Evolutionary conservation across 169 alveolate species (phyloP).

Genomic region (Cytauxzoon felis): DNA sequence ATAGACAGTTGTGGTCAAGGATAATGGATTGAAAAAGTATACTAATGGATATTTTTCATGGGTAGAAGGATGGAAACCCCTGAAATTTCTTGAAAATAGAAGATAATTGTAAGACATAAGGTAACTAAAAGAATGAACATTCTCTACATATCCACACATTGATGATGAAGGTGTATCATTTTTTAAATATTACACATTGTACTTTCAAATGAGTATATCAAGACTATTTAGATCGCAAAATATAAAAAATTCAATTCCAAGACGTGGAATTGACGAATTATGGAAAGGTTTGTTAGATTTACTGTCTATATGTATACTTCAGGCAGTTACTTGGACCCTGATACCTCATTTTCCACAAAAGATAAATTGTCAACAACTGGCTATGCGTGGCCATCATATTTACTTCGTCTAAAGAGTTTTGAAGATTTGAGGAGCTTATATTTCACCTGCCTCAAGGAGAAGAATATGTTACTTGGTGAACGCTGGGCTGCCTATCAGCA

Average conservation of each 20-base stretch:
- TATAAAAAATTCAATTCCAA: conserved; percentile 28
- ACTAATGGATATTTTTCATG: too few species aligned
- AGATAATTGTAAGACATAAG: too few species aligned
- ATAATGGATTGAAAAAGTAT: too few species aligned
- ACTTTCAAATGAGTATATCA: conserved; percentile 14
- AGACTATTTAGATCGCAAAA: conserved; percentile 22
- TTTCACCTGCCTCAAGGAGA: conserved; percentile 79
- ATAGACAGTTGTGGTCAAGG: too few species aligned
- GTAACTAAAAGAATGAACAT: too few species aligned
- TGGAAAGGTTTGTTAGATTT: conserved; percentile 67
- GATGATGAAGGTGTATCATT: too few species aligned
- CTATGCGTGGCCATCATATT: conserved; percentile 82
- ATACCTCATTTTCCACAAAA: conserved; percentile 60
- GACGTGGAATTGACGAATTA: conserved; percentile 75
- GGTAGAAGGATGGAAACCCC: too few species aligned
- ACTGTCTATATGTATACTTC: not conserved
- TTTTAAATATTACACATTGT: too few species aligned
- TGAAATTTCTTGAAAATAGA: too few species aligned
- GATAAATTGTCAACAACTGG: conserved; percentile 75
- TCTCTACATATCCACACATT: too few species aligned
- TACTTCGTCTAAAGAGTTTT: conserved; percentile 76
- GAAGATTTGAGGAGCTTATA: conserved; percentile 80
- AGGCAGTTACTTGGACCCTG: conserved; percentile 75
- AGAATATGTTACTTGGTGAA: conserved; percentile 78
- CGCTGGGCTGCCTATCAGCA: conserved; percentile 75